Evolutionary conservation across 345 rosid species (phyloP), one percentile per base, ranked within the genome.

Genomic region (Camelina sativa): DNA sequence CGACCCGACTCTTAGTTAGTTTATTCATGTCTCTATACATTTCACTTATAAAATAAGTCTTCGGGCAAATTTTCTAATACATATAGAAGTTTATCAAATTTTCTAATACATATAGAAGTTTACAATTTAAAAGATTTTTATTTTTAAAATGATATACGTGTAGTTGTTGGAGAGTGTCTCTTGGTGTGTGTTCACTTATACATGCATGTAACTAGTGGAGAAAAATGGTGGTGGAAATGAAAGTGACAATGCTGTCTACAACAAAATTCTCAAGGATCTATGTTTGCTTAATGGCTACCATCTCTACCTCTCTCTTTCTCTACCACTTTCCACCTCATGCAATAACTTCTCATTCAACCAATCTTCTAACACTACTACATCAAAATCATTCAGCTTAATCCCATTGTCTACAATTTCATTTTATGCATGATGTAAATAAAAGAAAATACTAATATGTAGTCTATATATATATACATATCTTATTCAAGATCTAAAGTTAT

Each of bases 231-330:
- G 71, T 55, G 72, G 71, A 63, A 15, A 54, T 62, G 76, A 72
- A 61, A 62, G 62, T 40, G 78, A 66, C 61, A 47, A 74, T 44
- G 61, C 17, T 73, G 65, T 25, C 66, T 73, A 30, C 65, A 55
- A 55, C 40, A 19, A 65, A 65, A 56, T 34, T 56, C 67, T 38
- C 12, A 47, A 37, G 46, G 51, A 28, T 12, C 66, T 74, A 47
- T 74, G 78, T 74, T 74, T 56, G 72, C 71, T 65, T 65, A 74
- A 65, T 74, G 71, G 77, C 71, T 65, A 64, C 38, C 65, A 55
- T 63, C 35, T 48, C 48, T 51, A 17, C 44, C 2, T 19, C 52
- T 62, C 22, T 71, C 52, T 35, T 62, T 40, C 13, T 72, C 20
- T 52, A 37, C 43, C 16, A 52, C 19, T 62, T 72, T 38, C 54